Evolutionary conservation across 257 asterid species (phyloP), one percentile per base, ranked within the genome.

Genomic region (Capsicum chinense): DNA sequence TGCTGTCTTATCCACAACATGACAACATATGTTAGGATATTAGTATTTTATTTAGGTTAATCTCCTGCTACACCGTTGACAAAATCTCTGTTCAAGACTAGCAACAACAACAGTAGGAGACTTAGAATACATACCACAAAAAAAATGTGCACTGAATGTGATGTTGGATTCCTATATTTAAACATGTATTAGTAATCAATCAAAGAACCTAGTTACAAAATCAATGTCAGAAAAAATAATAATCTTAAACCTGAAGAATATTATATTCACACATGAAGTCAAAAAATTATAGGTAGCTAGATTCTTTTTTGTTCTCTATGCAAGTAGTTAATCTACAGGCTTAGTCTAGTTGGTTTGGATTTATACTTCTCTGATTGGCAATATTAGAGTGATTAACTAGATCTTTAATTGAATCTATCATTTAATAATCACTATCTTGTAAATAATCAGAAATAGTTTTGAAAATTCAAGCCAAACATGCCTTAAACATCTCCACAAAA

Each of bases 1-100:
- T 85, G 93, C 86, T 50, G 94, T 93, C 39, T 94, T 97, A 5
- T 90, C 91, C 52, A 42, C 19, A 19, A 85, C 87, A 0, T 87
- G 39, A 71, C 8, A 44, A 69, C 1, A 71, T 70, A 47, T 71
- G 39, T 11, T 73, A 17, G 79, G 58, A 47, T 71, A 17, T 12
- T 56, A 26, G 33, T 26, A 39, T 17, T 13, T 42, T 44, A 64
- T 5, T 66, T 15, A 52, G n/a, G 67, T 82, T 56, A 12, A 26
- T 58, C 19, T 79, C 39, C 35, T 33, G 33, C 33, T 26, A 26
- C 33, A 26, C 33, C 33, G 33, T 26, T 26, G 33, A 26, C 33
- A 26, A 26, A 26, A 26, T 1, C 33, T 26, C 33, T 26, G 33
- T 26, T 26, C 33, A 26, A 26, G 33, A 26, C 33, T 1, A 26